These are phyloP conservation scores for Venturia asperata DNA, from an alignment of 2,329 filamentous ascomycete species.

Conservation along the genomic window DNA sequence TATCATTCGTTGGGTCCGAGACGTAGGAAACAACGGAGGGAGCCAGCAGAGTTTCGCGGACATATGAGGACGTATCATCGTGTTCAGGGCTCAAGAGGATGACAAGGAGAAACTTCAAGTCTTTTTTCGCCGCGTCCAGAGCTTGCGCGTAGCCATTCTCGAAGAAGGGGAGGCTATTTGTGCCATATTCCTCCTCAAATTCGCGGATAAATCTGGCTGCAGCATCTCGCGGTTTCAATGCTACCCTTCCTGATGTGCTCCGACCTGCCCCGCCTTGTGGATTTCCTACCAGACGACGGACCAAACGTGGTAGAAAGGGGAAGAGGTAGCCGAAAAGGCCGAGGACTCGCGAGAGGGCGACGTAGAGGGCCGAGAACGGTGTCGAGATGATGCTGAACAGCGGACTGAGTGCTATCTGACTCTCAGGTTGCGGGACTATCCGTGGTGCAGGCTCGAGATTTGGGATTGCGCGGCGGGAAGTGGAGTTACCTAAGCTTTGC, in stretches of 20 bases:
- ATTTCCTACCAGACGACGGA: conserved; percentile 46
- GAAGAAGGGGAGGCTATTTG: conserved; percentile 64
- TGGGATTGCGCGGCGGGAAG: conserved; percentile 29
- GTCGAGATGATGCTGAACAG: conserved; percentile 71
- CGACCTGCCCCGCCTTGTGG: conserved; percentile 34
- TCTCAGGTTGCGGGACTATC: conserved; percentile 68
- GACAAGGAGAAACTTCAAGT: conserved; percentile 86
- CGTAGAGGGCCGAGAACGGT: conserved; percentile 73
- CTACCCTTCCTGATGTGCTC: conserved; percentile 62
- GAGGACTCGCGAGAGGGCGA: conserved; percentile 60
- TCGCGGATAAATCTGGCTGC: conserved; percentile 83
- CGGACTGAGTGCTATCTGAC: conserved; percentile 61
- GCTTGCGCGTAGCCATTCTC: conserved; percentile 90
- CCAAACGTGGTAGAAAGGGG: conserved; percentile 66
- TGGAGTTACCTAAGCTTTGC: conserved; percentile 41
- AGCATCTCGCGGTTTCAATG: conserved; percentile 78
- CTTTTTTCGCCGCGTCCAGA: conserved; percentile 79
- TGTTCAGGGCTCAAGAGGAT: conserved; percentile 87
- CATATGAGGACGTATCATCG: conserved; percentile 79
- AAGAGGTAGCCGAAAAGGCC: conserved; percentile 70
- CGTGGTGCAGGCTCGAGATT: conserved; percentile 67
- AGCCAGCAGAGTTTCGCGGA: conserved; percentile 72
- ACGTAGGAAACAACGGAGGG: conserved; percentile 68
- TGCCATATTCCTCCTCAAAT: conserved; percentile 88
- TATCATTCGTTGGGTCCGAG: conserved; percentile 65